Evolutionary conservation across 2,329 filamentous ascomycete species (phyloP).

Genomic region (Phialophora verrucosa): DNA sequence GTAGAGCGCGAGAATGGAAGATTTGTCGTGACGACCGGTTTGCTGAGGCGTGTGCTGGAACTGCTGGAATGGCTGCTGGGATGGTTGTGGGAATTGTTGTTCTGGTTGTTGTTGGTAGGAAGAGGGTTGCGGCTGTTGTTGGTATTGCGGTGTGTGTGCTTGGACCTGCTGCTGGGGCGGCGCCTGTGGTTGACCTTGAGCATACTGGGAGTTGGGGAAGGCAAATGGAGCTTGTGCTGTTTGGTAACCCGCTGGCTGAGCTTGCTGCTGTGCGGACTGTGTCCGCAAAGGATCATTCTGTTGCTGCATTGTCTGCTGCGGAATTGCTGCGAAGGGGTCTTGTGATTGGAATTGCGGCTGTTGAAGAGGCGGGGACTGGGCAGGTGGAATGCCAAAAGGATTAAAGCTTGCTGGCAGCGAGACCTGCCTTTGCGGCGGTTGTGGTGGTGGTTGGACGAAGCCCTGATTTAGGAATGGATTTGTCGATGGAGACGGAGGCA

Average conservation of each 20-base stretch:
- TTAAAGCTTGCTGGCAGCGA: conserved; percentile 30
- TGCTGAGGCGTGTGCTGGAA: conserved; percentile 47
- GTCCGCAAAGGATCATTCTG: conserved; percentile 34
- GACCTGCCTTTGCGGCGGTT: conserved; percentile 33
- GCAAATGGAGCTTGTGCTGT: conserved; percentile 12
- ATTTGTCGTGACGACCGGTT: conserved; percentile 54
- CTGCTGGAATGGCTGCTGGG: conserved; percentile 29
- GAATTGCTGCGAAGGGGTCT: conserved; percentile 26
- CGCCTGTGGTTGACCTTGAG: conserved; percentile 26
- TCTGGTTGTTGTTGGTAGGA: conserved; percentile 21
- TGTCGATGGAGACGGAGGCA: conserved; percentile 29
- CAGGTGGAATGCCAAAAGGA: conserved; percentile 38
- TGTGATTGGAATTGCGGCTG: conserved; percentile 33
- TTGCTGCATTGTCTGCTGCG: conserved; percentile 33
- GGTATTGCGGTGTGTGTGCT: conserved; percentile 1
- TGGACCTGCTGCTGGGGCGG: conserved; percentile 16
- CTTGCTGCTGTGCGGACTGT: conserved; percentile 28
- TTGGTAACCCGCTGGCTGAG: conserved; percentile 27
- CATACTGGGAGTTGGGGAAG: conserved; percentile 36
- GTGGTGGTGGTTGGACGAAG: conserved; percentile 27
- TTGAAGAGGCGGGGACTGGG: conserved; percentile 24
- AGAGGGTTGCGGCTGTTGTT: conserved; percentile 27
- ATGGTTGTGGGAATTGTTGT: conserved; percentile 9
- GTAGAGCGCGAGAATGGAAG: conserved; percentile 54
- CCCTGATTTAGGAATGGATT: conserved; percentile 37